phyloP scores from a whole-genome alignment of 768 basidiomycete species.

The Tricholoma bakamatsutake region DNA sequence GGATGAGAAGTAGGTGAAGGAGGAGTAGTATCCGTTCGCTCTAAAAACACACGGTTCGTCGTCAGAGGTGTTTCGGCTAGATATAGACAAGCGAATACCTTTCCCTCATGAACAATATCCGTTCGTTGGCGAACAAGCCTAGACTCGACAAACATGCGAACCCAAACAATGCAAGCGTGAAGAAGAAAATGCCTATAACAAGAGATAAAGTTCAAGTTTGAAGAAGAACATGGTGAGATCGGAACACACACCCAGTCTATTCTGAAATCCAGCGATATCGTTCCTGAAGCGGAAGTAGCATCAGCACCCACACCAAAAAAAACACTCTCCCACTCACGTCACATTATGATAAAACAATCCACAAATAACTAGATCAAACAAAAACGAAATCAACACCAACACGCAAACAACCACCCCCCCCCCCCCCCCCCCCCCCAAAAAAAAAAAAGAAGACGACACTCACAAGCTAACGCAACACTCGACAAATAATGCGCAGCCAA shows the following conservation, averaged over 20 bases:
- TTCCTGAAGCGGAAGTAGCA: slow-evolving; percentile 38
- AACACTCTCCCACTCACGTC: slow-evolving; percentile 38
- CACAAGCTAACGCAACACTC: slow-evolving; percentile 77
- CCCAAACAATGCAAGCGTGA: slow-evolving; percentile 92
- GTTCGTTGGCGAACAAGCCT: slow-evolving; percentile 90
- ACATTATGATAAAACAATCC: slow-evolving; percentile 92
- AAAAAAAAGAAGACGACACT: slow-evolving; percentile 25
- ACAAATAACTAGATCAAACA: slow-evolving; percentile 83
- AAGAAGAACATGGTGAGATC: neutral
- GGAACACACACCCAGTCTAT: slow-evolving; percentile 76
- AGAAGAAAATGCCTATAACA: slow-evolving; percentile 86
- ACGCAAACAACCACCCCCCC: too few relatives aligned
- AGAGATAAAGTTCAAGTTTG: neutral
- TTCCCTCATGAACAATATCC: slow-evolving; percentile 97
- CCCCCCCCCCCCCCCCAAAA: too few relatives aligned
- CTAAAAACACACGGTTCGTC: slow-evolving; percentile 31
- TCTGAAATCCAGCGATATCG: slow-evolving; percentile 97
- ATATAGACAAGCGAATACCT: slow-evolving; percentile 39
- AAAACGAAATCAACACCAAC: too few relatives aligned
- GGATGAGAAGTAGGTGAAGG: slow-evolving; percentile 93
- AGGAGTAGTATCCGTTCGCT: slow-evolving; percentile 96
- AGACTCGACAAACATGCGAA: slow-evolving; percentile 95
- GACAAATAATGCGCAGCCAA: slow-evolving; percentile 88
- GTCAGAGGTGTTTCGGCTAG: neutral
- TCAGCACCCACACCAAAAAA: neutral